Percentiles rank a stretch among this genome's conserved stretches.
phyloP scores from a whole-genome alignment of 306 rosid genomes.

The Malus fusca region DNA sequence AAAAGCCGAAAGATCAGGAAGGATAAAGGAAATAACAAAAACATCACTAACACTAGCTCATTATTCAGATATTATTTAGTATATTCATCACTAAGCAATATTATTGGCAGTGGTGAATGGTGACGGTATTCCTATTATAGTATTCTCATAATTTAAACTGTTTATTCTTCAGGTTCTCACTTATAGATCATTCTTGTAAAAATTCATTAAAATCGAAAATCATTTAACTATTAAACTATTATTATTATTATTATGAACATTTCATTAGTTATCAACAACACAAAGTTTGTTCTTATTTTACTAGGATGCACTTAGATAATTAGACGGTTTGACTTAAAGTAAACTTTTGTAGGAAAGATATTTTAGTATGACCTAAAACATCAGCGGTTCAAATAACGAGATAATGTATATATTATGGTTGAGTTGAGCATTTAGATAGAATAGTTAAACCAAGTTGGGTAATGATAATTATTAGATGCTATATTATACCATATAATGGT shows the following conservation, averaged over 20 bases:
- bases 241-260: background rate
- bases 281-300: background rate
- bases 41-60: background rate
- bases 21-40: background rate
- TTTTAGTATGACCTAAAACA: background rate
- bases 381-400: background rate
- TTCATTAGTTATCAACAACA: background rate
- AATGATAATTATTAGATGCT: background rate
- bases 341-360: no score
- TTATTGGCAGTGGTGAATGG: background rate
- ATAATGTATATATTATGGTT: background rate
- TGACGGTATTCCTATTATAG: background rate
- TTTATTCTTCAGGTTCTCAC: no score
- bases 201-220: no score
- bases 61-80: background rate
- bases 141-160: no score
- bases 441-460: conserved; percentile 8
- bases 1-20: background rate
- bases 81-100: conserved; percentile 5
- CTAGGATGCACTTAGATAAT: background rate
- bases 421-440: conserved; percentile 8
- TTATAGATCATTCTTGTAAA: no score
- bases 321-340: no score
- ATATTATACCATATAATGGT: background rate
- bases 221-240: no score